Evolutionary conservation across 805 yeast genomes (phyloP).

Genomic region (Kodamaea hsintzibuensis): DNA sequence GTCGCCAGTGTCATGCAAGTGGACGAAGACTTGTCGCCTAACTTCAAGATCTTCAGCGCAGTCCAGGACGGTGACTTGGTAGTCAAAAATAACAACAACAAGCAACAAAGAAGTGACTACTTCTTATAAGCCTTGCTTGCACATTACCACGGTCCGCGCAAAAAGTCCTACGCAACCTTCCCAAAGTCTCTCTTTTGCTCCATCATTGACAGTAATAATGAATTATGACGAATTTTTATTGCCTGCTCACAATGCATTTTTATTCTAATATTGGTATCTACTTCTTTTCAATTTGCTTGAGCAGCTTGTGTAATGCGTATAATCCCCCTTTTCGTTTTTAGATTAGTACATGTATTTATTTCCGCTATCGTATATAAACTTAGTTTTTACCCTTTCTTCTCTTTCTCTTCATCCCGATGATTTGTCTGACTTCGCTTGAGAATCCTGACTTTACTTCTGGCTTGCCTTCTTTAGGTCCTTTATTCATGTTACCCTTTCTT

Average conservation of each 20-base stretch:
- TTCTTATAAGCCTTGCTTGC: constrained; percentile 37
- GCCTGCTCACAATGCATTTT: constrained; percentile 3
- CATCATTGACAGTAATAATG: constrained; percentile 14
- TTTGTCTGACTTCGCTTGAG: constrained; percentile 56
- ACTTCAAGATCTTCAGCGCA: constrained; percentile 91
- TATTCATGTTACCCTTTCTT: constrained; percentile 43
- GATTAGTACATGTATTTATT: constrained; percentile 5
- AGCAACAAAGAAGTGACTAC: constrained; percentile 48
- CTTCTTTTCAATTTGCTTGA: constrained; percentile 5
- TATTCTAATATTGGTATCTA: not conserved
- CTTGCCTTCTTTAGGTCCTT: constrained; percentile 16
- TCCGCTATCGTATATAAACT: not conserved
- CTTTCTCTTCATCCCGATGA: constrained; percentile 70
- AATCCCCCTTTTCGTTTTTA: not conserved
- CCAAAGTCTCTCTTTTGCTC: not conserved
- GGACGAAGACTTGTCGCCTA: constrained; percentile 81
- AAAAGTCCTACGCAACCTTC: not conserved
- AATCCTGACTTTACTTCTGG: constrained; percentile 34
- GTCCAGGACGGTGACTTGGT: constrained; percentile 77
- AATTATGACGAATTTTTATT: constrained; percentile 14
- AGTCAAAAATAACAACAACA: constrained; percentile 38
- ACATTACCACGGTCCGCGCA: not conserved
- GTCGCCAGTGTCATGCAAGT: constrained; percentile 98
- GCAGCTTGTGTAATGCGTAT: constrained; percentile 3
- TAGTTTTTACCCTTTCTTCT: constrained; percentile 52